Percentiles rank a stretch among this genome's conserved stretches.
Evolutionary conservation across 495 filamentous ascomycete species (phyloP).

Genomic region (Neurospora africana): DNA sequence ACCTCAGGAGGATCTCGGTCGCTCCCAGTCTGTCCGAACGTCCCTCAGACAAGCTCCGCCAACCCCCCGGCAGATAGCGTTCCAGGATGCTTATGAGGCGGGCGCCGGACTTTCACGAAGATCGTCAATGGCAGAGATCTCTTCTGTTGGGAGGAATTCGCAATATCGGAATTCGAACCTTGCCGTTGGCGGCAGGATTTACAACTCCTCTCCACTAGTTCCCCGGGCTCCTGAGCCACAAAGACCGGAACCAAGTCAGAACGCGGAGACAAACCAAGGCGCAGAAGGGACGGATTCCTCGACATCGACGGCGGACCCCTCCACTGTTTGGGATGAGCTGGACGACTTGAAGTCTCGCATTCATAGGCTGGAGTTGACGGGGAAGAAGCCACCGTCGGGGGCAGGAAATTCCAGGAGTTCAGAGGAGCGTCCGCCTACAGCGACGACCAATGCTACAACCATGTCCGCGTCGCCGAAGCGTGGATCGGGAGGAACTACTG

Average conservation of each 20-base stretch:
- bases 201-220: constrained; percentile 47
- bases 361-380: constrained; percentile 80
- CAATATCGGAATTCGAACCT: constrained; percentile 46
- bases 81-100: constrained; percentile 35
- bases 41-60: constrained; percentile 27
- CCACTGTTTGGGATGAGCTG: constrained; percentile 94
- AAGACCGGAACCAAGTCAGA: constrained; percentile 22
- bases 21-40: constrained; percentile 12
- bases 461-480: constrained; percentile 78
- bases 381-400: constrained; percentile 69
- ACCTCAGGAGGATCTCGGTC: constrained; percentile 9
- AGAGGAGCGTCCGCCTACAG: constrained; percentile 76
- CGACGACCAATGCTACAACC: constrained; percentile 87
- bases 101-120: constrained; percentile 7
- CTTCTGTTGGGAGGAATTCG: constrained; percentile 22
- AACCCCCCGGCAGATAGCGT: constrained; percentile 29
- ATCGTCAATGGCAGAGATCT: background rate
- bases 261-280: constrained; percentile 21
- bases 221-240: constrained; percentile 33
- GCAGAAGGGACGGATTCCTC: constrained; percentile 69
- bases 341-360: constrained; percentile 94
- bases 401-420: constrained; percentile 65
- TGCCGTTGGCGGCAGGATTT: constrained; percentile 41
- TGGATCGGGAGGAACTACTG: constrained; percentile 35
- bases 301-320: constrained; percentile 74